phyloP scores from a whole-genome alignment of 2,329 filamentous ascomycete genomes.

The Pyrenochaeta sp. region DNA sequence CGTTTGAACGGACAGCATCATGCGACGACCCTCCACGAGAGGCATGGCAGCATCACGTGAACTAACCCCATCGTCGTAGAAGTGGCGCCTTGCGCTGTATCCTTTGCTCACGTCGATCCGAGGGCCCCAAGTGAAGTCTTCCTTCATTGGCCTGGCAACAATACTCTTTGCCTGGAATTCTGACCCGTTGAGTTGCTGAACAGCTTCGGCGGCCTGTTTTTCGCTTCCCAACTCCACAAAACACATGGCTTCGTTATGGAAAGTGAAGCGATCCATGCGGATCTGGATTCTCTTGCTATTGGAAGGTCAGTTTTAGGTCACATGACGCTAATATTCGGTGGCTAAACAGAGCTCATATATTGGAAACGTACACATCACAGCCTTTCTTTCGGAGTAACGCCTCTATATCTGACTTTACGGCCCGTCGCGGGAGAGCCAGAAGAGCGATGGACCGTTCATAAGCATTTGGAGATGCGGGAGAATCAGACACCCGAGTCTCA shows the following conservation, averaged over 20 bases:
- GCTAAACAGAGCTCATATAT: no score
- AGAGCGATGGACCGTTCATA: conserved; percentile 19
- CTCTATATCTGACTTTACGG: conserved; percentile 18
- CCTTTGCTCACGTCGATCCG: background rate
- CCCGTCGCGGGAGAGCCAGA: conserved; percentile 13
- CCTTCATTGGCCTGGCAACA: conserved; percentile 4
- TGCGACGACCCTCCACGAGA: conserved; percentile 30
- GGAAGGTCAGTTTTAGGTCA: conserved; percentile 4
- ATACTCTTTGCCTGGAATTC: conserved; percentile 2
- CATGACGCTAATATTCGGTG: background rate
- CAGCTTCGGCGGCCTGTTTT: conserved; percentile 23
- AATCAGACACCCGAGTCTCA: conserved; percentile 7
- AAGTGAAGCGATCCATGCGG: conserved; percentile 31
- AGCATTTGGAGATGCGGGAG: background rate
- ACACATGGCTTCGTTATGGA: conserved; percentile 15
- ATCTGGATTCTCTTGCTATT: conserved; percentile 26
- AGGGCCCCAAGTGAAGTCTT: conserved; percentile 17
- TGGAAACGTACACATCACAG: conserved; percentile 27
- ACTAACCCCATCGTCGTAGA: conserved; percentile 15
- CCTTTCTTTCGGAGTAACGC: conserved; percentile 20
- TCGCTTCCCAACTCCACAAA: conserved; percentile 25
- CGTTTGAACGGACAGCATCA: conserved; percentile 20
- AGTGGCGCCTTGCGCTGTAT: conserved; percentile 1
- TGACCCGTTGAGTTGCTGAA: conserved; percentile 9
- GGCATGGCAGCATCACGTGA: conserved; percentile 17